Percentiles rank a stretch among this genome's conserved stretches.
phyloP scores from a whole-genome alignment of 805 yeast genomes.

The Candida namnaoensis region DNA sequence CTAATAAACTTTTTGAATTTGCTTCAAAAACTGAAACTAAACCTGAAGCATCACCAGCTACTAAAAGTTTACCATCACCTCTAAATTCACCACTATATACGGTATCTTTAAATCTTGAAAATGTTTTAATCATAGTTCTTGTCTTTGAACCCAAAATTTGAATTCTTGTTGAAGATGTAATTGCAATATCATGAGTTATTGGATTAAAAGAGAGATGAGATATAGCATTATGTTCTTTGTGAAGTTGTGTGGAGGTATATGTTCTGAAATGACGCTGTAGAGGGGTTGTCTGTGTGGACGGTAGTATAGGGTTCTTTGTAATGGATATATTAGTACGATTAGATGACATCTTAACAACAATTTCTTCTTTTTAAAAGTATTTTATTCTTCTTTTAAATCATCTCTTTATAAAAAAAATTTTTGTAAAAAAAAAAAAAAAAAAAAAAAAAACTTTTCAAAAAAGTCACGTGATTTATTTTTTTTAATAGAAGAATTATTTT shows the following conservation, averaged over 20 bases:
- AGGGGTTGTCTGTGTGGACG: slow-evolving; percentile 71
- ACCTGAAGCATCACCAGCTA: slow-evolving; percentile 95
- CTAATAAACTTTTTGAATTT: slow-evolving; percentile 69
- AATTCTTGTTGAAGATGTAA: slow-evolving; percentile 83
- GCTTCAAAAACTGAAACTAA: slow-evolving; percentile 87
- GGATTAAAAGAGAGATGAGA: slow-evolving; percentile 87
- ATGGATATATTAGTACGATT: slow-evolving; percentile 55
- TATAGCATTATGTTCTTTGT: slow-evolving; percentile 89
- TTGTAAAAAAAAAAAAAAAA: too few relatives aligned
- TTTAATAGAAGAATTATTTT: too few relatives aligned
- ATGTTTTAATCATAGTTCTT: slow-evolving; percentile 81
- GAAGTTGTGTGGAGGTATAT: slow-evolving; percentile 75
- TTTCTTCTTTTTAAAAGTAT: background rate
- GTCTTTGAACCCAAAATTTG: slow-evolving; percentile 94
- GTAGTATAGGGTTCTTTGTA: slow-evolving; percentile 65
- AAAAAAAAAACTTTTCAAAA: too few relatives aligned
- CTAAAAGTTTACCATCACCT: slow-evolving; percentile 82
- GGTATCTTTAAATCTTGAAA: slow-evolving; percentile 80
- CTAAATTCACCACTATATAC: slow-evolving; percentile 90
- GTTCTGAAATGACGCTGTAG: slow-evolving; percentile 94
- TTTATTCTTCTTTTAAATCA: too few relatives aligned
- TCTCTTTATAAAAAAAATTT: too few relatives aligned
- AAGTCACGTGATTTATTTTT: too few relatives aligned
- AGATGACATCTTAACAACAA: slow-evolving; percentile 52
- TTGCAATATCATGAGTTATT: slow-evolving; percentile 78